Evolutionary conservation across 1,284 basidiomycete genomes (phyloP), one percentile per base, ranked within the genome.

Genomic region (Exobasidium cylindrosporum): DNA sequence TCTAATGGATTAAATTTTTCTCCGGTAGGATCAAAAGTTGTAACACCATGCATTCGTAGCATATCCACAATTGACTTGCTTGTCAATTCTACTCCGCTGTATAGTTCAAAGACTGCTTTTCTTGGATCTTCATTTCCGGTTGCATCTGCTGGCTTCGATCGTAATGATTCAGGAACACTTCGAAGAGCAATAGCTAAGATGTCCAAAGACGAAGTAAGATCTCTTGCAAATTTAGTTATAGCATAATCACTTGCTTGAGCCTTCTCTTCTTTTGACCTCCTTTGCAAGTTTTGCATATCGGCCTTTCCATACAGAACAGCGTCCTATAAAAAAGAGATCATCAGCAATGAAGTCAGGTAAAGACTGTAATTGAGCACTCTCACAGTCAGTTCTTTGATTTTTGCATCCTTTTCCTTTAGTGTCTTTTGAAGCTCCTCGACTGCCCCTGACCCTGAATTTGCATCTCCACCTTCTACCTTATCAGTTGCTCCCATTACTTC

Each of bases 281-380:
- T 89, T 80, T 94, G 91, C 55, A 97, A 84, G 80, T 97, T 99
- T 66, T 97, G 84, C 82, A 92, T 92, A 83, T 98, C 95, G 68
- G 95, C 96, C 64, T 81, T 74, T 44, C 74, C 75, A 57, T 77
- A 79, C n/a, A 78, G 65, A 50, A 78, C 52, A 7, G 71, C 65
- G 26, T 78, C 76, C 66, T 74, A 65, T 56, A 30, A 28, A 17
- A 26, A n/a, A n/a, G n/a, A n/a, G n/a, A n/a, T n/a, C 7, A 28
- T 7, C 21, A 23, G 14, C 40, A 13, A 10, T 14, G 17, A 13
- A n/a, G 43, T 44, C 43, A 44, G 43, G 13, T 23, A 13, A 13
- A 14, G 14, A 14, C n/a, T 44, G 13, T 44, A 14, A 24, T 23
- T 6, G n/a, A n/a, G 17, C 24, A 6, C 21, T 64, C 68, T 28